A percentile compares a stretch with the other conserved stretches of the same genome.
These are phyloP conservation scores for Penicillium cinerascens DNA, from an alignment of 495 filamentous ascomycete species.

Conservation along the genomic window DNA sequence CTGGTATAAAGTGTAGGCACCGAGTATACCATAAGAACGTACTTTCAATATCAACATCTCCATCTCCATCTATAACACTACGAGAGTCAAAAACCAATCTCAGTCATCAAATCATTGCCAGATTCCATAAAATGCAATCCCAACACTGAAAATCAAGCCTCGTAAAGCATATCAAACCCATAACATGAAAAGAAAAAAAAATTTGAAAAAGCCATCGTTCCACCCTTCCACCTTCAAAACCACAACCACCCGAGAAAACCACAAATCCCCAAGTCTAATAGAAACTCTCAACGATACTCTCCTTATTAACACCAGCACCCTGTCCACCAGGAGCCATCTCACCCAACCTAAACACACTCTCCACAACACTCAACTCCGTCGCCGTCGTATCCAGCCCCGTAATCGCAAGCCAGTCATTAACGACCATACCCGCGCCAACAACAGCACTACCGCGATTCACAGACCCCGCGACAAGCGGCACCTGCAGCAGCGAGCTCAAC, in stretches of 20 bases:
- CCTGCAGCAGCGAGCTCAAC: conserved; percentile 87
- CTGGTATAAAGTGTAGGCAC: too few species aligned
- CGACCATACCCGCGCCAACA: conserved; percentile 97
- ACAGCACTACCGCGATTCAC: conserved; percentile 90
- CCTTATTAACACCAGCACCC: conserved; percentile 77
- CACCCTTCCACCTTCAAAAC: background rate
- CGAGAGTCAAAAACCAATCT: background rate
- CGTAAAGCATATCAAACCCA: conserved; percentile 1
- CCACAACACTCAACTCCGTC: conserved; percentile 91
- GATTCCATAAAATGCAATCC: background rate
- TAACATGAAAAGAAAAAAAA: background rate
- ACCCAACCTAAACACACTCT: conserved; percentile 89
- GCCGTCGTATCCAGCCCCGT: conserved; percentile 94
- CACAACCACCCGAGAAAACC: conserved; percentile 1
- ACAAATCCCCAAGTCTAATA: too few species aligned
- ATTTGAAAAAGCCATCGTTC: background rate
- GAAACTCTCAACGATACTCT: conserved; percentile 97
- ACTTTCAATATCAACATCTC: too few species aligned
- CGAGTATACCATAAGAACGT: too few species aligned
- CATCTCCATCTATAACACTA: background rate
- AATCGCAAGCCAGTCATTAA: conserved; percentile 99
- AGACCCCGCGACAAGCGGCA: conserved; percentile 89
- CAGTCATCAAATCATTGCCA: background rate
- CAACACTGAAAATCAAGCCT: background rate
- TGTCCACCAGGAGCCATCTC: conserved; percentile 55